Evolutionary conservation across 2,329 filamentous ascomycete species (phyloP).

Genomic region (Fusarium sambucinum): DNA sequence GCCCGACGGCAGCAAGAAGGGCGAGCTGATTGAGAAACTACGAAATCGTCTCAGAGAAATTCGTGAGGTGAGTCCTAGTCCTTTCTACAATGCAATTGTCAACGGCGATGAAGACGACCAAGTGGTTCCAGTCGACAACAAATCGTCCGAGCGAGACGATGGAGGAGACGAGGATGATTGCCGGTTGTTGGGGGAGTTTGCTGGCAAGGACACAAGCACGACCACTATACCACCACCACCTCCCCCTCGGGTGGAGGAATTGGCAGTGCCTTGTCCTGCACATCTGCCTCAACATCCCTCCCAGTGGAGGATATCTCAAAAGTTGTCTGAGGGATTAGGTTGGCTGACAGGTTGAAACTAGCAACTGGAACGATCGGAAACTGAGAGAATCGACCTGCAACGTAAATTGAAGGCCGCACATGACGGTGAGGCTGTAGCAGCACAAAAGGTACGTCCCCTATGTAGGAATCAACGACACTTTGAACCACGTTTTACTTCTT

Average conservation of each 20-base stretch:
- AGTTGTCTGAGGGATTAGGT: background rate
- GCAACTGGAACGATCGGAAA: constrained; percentile 70
- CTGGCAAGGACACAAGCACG: background rate
- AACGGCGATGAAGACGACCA: constrained; percentile 20
- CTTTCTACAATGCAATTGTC: constrained; percentile 18
- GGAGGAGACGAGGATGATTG: background rate
- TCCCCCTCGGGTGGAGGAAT: background rate
- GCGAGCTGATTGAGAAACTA: constrained; percentile 70
- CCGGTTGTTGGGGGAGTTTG: background rate
- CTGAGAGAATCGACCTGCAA: constrained; percentile 68
- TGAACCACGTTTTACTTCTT: background rate
- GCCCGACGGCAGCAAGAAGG: constrained; percentile 56
- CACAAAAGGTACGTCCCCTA: constrained; percentile 63
- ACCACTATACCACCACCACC: background rate
- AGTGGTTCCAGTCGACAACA: constrained; percentile 19
- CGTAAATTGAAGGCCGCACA: constrained; percentile 66
- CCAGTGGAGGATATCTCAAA: constrained; percentile 1
- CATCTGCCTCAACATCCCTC: constrained; percentile 8
- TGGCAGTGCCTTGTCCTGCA: background rate
- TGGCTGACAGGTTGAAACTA: constrained; percentile 48
- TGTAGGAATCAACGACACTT: constrained; percentile 8
- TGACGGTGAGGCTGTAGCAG: constrained; percentile 61
- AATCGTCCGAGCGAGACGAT: background rate
- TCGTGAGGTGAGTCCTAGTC: constrained; percentile 68
- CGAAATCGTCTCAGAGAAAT: constrained; percentile 66